These are phyloP conservation scores for Fusarium napiforme DNA, from an alignment of 2,329 filamentous ascomycete species.

Conservation along the genomic window DNA sequence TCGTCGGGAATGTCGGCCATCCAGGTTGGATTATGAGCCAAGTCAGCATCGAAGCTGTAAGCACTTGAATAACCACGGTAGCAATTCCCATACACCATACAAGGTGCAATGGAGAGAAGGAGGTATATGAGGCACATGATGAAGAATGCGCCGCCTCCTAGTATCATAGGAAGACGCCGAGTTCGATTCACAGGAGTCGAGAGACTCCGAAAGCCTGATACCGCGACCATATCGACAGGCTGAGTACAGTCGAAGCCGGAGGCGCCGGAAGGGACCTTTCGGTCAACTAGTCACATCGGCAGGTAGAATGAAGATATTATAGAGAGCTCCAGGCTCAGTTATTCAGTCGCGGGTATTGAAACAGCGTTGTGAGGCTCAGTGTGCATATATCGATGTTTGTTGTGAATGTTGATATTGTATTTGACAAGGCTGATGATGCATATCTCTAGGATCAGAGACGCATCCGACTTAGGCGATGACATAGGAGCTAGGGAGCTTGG, in stretches of 20 bases:
- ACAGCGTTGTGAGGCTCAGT: background rate
- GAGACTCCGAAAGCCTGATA: slow-evolving; percentile 26
- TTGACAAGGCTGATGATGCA: slow-evolving; percentile 30
- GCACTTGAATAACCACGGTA: slow-evolving; percentile 46
- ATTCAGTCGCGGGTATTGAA: background rate
- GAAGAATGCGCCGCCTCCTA: slow-evolving; percentile 36
- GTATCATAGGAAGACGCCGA: slow-evolving; percentile 37
- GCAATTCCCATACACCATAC: slow-evolving; percentile 43
- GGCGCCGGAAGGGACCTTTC: slow-evolving; percentile 33
- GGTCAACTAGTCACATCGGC: slow-evolving; percentile 37
- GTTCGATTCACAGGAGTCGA: slow-evolving; percentile 18
- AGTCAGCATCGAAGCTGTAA: slow-evolving; percentile 57
- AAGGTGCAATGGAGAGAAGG: slow-evolving; percentile 43
- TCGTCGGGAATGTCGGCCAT: slow-evolving; percentile 57
- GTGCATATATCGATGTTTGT: background rate
- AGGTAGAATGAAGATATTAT: background rate
- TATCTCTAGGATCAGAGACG: background rate
- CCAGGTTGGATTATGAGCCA: slow-evolving; percentile 52
- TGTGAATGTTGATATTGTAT: slow-evolving; percentile 23
- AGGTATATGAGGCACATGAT: slow-evolving; percentile 45
- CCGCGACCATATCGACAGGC: slow-evolving; percentile 36
- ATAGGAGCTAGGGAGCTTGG: slow-evolving; percentile 34
- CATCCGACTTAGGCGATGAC: slow-evolving; percentile 19
- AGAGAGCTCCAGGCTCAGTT: background rate
- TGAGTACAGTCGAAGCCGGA: slow-evolving; percentile 23